Percentiles rank a stretch among this genome's conserved stretches.
These are phyloP conservation scores for Sphaerosporella brunnea DNA, from an alignment of 495 filamentous ascomycete genomes.

Conservation along the genomic window DNA sequence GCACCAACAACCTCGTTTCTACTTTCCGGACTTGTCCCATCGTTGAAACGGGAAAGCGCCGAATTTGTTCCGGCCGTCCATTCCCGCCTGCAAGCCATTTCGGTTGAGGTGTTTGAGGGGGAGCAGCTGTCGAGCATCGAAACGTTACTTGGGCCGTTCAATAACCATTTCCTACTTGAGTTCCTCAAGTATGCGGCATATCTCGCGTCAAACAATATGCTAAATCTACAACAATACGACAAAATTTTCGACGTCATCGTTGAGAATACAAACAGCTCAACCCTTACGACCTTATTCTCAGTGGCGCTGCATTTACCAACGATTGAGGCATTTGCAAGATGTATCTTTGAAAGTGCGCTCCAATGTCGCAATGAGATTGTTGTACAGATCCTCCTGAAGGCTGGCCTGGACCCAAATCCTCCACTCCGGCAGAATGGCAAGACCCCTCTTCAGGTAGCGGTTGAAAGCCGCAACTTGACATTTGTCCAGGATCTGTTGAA, in stretches of 20 bases:
- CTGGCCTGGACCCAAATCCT: not conserved
- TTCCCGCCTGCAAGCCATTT: not conserved
- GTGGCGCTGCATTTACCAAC: not conserved
- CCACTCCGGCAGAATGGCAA: not conserved
- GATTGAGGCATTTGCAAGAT: not conserved
- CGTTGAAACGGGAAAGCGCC: not conserved
- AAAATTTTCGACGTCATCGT: not conserved
- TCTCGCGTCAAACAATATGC: not conserved
- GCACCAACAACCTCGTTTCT: not conserved
- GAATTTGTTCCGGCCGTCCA: not conserved
- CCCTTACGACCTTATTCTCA: not conserved
- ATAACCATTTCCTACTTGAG: not conserved
- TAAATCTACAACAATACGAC: not conserved
- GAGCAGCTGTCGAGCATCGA: not conserved
- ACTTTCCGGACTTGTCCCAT: not conserved
- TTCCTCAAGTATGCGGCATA: constrained; percentile 1
- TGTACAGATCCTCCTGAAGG: constrained; percentile 1
- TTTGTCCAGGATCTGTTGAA: constrained; percentile 6
- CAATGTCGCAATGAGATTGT: not conserved
- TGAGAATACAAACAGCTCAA: not conserved
- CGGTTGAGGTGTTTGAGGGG: not conserved
- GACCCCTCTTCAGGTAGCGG: not conserved
- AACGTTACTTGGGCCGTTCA: not conserved
- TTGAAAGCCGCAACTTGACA: not conserved
- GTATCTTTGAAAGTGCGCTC: not conserved